A percentile compares a stretch with the other conserved stretches of the same genome.
These are phyloP conservation scores for Backusella psychrophila DNA, from an alignment of 192 early-diverging fungal species.

Conservation along the genomic window DNA sequence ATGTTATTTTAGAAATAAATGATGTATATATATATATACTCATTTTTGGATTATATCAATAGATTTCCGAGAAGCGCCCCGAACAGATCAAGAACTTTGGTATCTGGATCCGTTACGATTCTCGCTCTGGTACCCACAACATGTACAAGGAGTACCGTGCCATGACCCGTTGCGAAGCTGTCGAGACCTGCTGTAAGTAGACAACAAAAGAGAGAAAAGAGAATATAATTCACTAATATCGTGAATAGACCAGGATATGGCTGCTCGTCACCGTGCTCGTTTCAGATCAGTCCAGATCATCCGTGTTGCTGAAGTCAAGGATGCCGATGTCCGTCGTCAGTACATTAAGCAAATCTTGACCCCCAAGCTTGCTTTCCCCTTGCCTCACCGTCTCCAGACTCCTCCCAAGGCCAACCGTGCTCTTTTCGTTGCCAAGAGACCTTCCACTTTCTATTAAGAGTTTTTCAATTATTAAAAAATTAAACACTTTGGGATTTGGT, in stretches of 20 bases:
- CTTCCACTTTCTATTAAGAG: conserved; percentile 85
- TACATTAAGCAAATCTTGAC: conserved; percentile 96
- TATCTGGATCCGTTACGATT: conserved; percentile 99
- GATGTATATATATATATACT: neutral
- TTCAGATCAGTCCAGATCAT: conserved; percentile 99
- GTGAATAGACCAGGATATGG: conserved; percentile 89
- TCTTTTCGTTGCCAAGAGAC: conserved; percentile 91
- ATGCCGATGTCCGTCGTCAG: conserved; percentile 89
- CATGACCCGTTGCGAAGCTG: conserved; percentile 76
- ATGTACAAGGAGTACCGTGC: conserved; percentile 99
- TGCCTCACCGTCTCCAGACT: conserved; percentile 93
- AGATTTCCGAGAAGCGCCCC: conserved; percentile 95
- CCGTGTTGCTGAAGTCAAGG: conserved; percentile 91
- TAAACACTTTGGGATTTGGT: neutral
- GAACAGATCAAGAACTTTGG: conserved; percentile 95
- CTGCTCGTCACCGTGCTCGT: conserved; percentile 96
- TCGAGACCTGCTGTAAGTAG: conserved; percentile 53
- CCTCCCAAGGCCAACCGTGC: conserved; percentile 80
- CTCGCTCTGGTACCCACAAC: conserved; percentile 99
- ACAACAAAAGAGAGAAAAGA: neutral
- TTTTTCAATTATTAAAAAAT: neutral
- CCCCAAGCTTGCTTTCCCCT: conserved; percentile 92
- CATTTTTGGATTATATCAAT: neutral
- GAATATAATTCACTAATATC: neutral
- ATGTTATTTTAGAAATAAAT: neutral